Evolutionary conservation across 306 rosid species (phyloP).

Genomic region (Prunus campanulata): DNA sequence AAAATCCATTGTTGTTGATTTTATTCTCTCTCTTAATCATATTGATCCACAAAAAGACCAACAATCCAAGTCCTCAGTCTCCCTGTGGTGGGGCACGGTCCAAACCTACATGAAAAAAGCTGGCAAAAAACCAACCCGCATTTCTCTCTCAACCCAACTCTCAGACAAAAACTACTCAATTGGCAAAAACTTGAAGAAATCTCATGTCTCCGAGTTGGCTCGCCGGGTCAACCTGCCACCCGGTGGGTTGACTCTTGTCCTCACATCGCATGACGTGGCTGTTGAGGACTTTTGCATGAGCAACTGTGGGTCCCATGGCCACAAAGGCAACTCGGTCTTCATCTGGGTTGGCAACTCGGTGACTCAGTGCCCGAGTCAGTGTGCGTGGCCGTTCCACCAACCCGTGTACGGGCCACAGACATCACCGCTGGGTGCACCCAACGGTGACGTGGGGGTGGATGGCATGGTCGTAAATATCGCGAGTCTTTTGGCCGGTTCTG

Average conservation of each 20-base stretch:
- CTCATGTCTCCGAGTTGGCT: slow-evolving; percentile 25
- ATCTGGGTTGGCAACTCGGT: slow-evolving; percentile 40
- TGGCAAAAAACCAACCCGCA: slow-evolving; percentile 11
- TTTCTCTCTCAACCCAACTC: slow-evolving; percentile 16
- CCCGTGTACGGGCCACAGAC: slow-evolving; percentile 37
- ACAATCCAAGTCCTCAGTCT: slow-evolving; percentile 9
- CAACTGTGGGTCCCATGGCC: slow-evolving; percentile 31
- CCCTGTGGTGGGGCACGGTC: slow-evolving; percentile 33
- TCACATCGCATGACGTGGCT: slow-evolving; percentile 30
- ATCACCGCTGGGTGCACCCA: slow-evolving; percentile 30
- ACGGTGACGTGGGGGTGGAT: slow-evolving; percentile 37
- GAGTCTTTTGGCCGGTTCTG: slow-evolving; percentile 39
- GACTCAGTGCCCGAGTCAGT: slow-evolving; percentile 39
- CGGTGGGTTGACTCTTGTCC: slow-evolving; percentile 19
- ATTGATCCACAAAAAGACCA: background rate
- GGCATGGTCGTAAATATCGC: slow-evolving; percentile 42
- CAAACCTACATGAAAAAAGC: slow-evolving; percentile 31
- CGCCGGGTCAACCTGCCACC: background rate
- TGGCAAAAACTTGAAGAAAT: slow-evolving; percentile 20
- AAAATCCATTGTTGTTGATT: slow-evolving; percentile 26
- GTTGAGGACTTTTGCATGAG: slow-evolving; percentile 47
- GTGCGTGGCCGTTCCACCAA: slow-evolving; percentile 22
- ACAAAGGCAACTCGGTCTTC: background rate
- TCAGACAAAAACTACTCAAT: slow-evolving; percentile 24
- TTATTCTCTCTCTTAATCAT: slow-evolving; percentile 26